These are phyloP conservation scores for Neckera pumila DNA, from an alignment of 225 moss, liverwort and hornwort genomes.

Conservation along the genomic window DNA sequence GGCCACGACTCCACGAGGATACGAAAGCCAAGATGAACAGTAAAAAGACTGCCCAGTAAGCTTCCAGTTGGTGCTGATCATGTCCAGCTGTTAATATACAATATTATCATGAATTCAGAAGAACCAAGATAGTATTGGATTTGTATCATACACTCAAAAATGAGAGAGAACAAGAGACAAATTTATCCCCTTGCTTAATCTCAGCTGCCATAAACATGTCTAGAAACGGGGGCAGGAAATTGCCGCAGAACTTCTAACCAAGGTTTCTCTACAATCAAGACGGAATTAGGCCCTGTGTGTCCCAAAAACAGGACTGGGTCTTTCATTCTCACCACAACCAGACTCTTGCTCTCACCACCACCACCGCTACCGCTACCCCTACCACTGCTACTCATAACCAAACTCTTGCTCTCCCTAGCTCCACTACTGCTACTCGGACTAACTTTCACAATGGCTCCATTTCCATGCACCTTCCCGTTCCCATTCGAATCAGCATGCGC, in stretches of 20 bases:
- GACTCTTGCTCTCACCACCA: conserved; percentile 24
- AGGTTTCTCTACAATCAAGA: conserved; percentile 85
- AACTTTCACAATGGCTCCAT: conserved; percentile 30
- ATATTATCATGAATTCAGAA: background rate
- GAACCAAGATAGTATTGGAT: conserved; percentile 21
- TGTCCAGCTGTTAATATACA: background rate
- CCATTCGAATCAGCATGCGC: conserved; percentile 20
- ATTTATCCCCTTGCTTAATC: conserved; percentile 20
- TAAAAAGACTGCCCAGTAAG: background rate
- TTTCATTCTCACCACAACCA: conserved; percentile 66
- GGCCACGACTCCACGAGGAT: background rate
- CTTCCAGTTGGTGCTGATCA: background rate
- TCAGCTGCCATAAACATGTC: conserved; percentile 94
- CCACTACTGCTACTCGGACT: conserved; percentile 14
- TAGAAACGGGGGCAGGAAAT: conserved; percentile 81
- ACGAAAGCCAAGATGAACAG: background rate
- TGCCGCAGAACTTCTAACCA: conserved; percentile 84
- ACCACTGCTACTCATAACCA: conserved; percentile 23
- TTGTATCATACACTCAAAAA: conserved; percentile 53
- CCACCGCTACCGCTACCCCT: background rate
- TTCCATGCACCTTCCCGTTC: conserved; percentile 40
- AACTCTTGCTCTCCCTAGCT: conserved; percentile 33
- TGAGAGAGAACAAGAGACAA: conserved; percentile 30
- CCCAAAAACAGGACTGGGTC: conserved; percentile 89
- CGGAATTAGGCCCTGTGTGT: conserved; percentile 52